phyloP scores from a whole-genome alignment of 164 flowering plant genomes.

The Echeveria elegans region DNA sequence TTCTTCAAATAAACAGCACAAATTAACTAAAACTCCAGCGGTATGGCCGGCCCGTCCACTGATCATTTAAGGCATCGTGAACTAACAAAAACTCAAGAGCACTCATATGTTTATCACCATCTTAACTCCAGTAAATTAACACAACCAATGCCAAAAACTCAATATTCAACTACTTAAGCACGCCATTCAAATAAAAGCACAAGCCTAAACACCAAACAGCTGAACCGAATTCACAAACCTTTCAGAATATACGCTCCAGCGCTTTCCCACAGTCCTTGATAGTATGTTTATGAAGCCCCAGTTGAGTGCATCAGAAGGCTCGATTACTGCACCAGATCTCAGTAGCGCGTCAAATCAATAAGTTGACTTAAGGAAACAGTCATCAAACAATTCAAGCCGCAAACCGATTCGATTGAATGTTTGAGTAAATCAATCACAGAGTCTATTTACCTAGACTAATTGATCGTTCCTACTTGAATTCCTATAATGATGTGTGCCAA shows the following conservation, averaged over 20 bases:
- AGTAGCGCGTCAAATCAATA: background rate
- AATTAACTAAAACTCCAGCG: too few species aligned
- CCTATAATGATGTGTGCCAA: too few species aligned
- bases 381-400: background rate
- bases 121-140: background rate
- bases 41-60: background rate
- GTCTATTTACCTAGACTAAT: too few species aligned
- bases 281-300: conserved; percentile 91
- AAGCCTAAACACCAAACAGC: background rate
- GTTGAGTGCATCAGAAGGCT: conserved; percentile 90
- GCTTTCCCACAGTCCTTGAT: conserved; percentile 90
- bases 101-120: background rate
- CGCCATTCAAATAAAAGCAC: too few species aligned
- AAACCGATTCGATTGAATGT: background rate
- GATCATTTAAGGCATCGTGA: background rate
- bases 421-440: conserved; percentile 2
- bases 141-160: background rate
- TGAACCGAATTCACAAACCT: conserved; percentile 32
- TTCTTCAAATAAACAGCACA: too few species aligned
- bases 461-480: too few species aligned
- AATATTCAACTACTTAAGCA: background rate
- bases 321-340: conserved; percentile 58
- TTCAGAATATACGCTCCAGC: conserved; percentile 80
- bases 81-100: too few species aligned
- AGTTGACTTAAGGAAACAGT: background rate